A percentile compares a stretch with the other conserved stretches of the same genome.
These are phyloP conservation scores for Vigna unguiculata DNA, from an alignment of 306 rosid species.

Conservation along the genomic window DNA sequence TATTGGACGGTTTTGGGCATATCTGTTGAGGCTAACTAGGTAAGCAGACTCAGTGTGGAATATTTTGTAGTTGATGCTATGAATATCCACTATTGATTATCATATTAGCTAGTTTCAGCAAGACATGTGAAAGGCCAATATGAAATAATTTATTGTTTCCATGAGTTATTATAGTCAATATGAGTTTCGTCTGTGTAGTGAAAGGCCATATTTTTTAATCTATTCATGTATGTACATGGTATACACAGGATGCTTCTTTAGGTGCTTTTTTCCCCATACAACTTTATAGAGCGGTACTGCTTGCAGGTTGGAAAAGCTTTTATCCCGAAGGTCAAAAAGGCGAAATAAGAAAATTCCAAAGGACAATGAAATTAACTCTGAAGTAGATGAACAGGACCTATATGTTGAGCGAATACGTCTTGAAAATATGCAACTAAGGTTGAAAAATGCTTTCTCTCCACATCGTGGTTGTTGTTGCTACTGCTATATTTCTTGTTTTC, in stretches of 20 bases:
- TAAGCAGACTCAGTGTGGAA: constrained; percentile 43
- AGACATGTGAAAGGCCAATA: constrained; percentile 30
- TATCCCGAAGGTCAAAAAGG: constrained; percentile 59
- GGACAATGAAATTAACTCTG: constrained; percentile 54
- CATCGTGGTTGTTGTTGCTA: constrained; percentile 4
- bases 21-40: constrained; percentile 69
- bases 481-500: constrained; percentile 17
- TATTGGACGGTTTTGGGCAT: constrained; percentile 80
- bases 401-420: constrained; percentile 84
- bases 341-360: constrained; percentile 53
- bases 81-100: constrained; percentile 23
- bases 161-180: constrained; percentile 23
- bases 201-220: constrained; percentile 1
- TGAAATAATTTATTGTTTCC: constrained; percentile 36
- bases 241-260: constrained; percentile 25
- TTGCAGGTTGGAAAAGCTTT: constrained; percentile 76
- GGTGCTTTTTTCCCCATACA: neutral
- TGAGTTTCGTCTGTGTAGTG: constrained; percentile 34
- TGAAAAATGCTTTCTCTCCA: constrained; percentile 1
- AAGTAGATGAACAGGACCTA: constrained; percentile 55
- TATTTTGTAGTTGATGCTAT: constrained; percentile 26
- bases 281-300: constrained; percentile 33
- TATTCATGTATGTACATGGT: constrained; percentile 17
- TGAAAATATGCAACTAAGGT: constrained; percentile 90
- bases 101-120: constrained; percentile 27